Evolutionary conservation across 345 rosid species (phyloP).

Genomic region (Salix caprea): DNA sequence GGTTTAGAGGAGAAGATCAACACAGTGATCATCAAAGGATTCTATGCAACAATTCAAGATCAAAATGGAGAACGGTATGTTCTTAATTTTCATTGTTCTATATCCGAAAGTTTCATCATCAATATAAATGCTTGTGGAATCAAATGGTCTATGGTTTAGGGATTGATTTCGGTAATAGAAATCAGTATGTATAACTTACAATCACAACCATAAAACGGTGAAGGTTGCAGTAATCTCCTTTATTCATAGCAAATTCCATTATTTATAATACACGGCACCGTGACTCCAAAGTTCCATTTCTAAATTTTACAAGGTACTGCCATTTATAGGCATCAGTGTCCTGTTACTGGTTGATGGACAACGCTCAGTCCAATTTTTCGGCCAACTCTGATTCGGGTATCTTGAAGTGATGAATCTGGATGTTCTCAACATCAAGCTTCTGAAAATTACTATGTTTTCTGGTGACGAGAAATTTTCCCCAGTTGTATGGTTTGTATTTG

Average conservation of each 20-base stretch:
- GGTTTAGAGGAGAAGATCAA: too few species aligned
- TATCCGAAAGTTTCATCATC: too few species aligned
- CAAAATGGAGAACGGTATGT: too few species aligned
- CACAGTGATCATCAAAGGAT: too few species aligned
- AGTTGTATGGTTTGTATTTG: constrained; percentile 29
- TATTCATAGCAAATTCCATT: background rate
- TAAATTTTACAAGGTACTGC: too few species aligned
- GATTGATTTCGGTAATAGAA: too few species aligned
- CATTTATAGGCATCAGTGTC: background rate
- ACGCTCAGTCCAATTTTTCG: background rate
- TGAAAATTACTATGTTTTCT: constrained; percentile 38
- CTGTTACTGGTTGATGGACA: background rate
- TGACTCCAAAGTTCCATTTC: background rate
- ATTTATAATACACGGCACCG: background rate
- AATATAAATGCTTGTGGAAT: too few species aligned
- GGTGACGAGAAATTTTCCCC: constrained; percentile 38
- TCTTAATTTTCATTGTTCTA: too few species aligned
- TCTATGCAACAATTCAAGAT: too few species aligned
- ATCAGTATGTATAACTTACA: too few species aligned
- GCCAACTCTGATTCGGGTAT: background rate
- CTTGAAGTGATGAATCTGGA: constrained; percentile 41
- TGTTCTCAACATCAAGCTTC: constrained; percentile 42
- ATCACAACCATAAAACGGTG: too few species aligned
- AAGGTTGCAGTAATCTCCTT: background rate
- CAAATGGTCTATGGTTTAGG: too few species aligned